phyloP scores from a whole-genome alignment of 768 basidiomycete species.

The Termitomyces sp. region DNA sequence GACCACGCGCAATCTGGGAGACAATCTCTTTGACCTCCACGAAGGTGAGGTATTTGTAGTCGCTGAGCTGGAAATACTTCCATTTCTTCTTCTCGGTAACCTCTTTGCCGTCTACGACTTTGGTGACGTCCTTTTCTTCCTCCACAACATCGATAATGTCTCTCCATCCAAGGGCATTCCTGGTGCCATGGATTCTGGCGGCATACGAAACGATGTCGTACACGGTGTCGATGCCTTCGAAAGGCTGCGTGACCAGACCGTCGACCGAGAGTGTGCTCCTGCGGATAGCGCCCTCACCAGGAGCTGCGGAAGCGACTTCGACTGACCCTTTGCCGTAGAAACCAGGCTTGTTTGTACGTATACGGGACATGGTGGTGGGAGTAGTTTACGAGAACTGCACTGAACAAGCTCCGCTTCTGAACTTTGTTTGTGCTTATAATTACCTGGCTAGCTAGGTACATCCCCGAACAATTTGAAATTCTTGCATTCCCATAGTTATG shows the following conservation, averaged over 20 bases:
- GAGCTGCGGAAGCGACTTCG: slow-evolving; percentile 38
- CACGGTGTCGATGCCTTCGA: slow-evolving; percentile 75
- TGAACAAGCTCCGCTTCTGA: not conserved
- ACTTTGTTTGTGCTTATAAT: slow-evolving; percentile 7
- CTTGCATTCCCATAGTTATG: too few relatives aligned
- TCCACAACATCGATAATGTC: slow-evolving; percentile 65
- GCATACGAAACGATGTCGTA: slow-evolving; percentile 74
- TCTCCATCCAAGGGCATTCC: slow-evolving; percentile 76
- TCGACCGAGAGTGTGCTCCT: slow-evolving; percentile 52
- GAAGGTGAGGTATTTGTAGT: slow-evolving; percentile 79
- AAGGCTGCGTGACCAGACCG: slow-evolving; percentile 53
- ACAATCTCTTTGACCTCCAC: slow-evolving; percentile 63
- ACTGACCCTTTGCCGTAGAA: slow-evolving; percentile 61
- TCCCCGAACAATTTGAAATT: not conserved
- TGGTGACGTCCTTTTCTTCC: slow-evolving; percentile 88
- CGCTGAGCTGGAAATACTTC: slow-evolving; percentile 91
- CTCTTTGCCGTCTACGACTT: slow-evolving; percentile 78
- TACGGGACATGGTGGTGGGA: slow-evolving; percentile 22
- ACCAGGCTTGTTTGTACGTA: slow-evolving; percentile 34
- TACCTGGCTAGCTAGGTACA: not conserved
- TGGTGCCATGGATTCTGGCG: slow-evolving; percentile 66
- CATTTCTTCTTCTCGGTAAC: slow-evolving; percentile 87
- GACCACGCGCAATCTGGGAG: slow-evolving; percentile 60
- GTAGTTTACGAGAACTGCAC: not conserved
- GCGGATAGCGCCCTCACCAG: slow-evolving; percentile 51